Conservation (phyloP, 1,139 yeast species). For the Magnusiomyces fungicola region DNA sequence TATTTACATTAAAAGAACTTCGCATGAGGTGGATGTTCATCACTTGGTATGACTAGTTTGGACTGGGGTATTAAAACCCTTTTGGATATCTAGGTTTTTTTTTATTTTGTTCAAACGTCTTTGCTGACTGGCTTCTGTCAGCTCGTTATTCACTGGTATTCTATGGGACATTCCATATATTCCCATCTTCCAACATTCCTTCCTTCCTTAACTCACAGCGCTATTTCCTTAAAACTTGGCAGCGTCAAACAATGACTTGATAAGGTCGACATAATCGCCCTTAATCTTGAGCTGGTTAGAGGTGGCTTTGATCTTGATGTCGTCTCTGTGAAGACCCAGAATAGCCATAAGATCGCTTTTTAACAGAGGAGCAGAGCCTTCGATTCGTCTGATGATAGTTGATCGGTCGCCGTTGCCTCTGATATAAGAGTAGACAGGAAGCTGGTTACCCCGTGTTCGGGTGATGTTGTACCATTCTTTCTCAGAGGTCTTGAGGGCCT, state of each 20-base stretch:
- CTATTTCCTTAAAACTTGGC: conserved; percentile 3
- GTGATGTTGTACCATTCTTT: conserved; percentile 28
- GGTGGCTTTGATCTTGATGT: conserved; percentile 29
- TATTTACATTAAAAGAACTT: too few species aligned
- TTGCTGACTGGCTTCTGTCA: too few species aligned
- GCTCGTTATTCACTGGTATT: too few species aligned
- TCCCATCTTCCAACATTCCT: too few species aligned
- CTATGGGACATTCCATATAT: too few species aligned
- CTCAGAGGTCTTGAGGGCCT: neutral
- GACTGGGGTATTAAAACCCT: too few species aligned
- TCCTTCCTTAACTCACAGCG: too few species aligned
- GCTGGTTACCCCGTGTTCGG: conserved; percentile 29
- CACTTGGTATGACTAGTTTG: too few species aligned
- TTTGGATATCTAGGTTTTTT: too few species aligned
- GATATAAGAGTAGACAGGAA: conserved; percentile 32
- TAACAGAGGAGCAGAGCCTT: conserved; percentile 29
- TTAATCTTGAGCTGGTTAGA: conserved; percentile 29
- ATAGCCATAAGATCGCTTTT: conserved; percentile 26
- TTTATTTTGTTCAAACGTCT: too few species aligned
- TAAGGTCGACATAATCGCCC: conserved; percentile 25
- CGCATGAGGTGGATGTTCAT: too few species aligned
- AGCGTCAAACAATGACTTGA: conserved; percentile 20
- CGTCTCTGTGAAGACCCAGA: conserved; percentile 24
- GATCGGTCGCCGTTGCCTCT: conserved; percentile 30
- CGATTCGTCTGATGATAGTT: conserved; percentile 29